Conservation (phyloP, 805 yeast species). For the Starmerella roubikii region DNA sequence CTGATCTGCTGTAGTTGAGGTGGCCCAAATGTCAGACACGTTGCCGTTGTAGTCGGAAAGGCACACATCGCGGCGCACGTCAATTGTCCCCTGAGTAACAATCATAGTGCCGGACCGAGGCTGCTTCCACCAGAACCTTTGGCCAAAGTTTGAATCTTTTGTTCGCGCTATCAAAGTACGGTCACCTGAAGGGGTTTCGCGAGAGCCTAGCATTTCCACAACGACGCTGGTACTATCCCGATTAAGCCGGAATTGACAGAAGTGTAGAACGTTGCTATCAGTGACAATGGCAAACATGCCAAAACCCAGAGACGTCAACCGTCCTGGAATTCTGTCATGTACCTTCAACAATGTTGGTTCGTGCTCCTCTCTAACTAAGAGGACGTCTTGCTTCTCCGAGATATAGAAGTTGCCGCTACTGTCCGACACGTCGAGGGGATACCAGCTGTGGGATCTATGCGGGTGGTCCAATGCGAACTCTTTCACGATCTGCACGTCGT, state of each 20-base stretch:
- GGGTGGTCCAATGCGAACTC: not conserved
- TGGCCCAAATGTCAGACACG: not conserved
- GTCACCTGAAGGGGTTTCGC: not conserved
- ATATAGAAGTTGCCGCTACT: not conserved
- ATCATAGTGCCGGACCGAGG: not conserved
- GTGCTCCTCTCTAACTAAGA: not conserved
- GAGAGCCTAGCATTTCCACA: not conserved
- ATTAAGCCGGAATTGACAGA: not conserved
- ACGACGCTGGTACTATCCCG: not conserved
- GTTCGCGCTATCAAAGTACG: not conserved
- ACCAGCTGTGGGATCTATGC: not conserved
- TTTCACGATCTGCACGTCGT: not conserved
- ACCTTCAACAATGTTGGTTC: not conserved
- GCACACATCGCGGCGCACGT: not conserved
- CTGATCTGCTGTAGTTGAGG: too few relatives aligned
- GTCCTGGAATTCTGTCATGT: not conserved
- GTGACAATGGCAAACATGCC: not conserved
- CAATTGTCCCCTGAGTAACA: not conserved
- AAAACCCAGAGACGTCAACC: not conserved
- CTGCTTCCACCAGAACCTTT: not conserved
- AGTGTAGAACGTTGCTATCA: too few relatives aligned
- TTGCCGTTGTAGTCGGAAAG: too few relatives aligned
- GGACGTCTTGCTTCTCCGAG: not conserved
- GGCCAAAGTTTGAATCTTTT: not conserved
- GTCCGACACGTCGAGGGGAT: not conserved